Evolutionary conservation across 2,329 filamentous ascomycete species (phyloP), one percentile per base, ranked within the genome.

Genomic region (Botrytis fabae): DNA sequence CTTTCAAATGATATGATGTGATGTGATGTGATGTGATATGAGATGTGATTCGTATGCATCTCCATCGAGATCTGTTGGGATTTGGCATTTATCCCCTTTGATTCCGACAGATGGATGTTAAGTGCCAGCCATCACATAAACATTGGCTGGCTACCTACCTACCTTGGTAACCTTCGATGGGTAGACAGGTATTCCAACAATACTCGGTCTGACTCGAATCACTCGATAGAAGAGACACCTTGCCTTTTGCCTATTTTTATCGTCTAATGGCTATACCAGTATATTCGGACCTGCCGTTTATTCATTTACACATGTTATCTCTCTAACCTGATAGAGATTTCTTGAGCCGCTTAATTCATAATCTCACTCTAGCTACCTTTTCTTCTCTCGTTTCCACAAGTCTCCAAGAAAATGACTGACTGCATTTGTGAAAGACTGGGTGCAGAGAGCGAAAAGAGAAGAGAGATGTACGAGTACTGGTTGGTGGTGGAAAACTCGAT

Each of bases 31-130:
- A 38, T 62, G 14, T 51, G 10, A 14, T 12, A 14, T n/a, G 46
- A 38, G 7, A 38, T 38, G 38, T 38, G 38, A 38, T 62, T 62
- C 42, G 42, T 70, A 51, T 70, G 57, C 69, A 70, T 51, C n/a
- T 22, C 46, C 59, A 64, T 64, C 59, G 60, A 71, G 57, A 71
- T 71, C 44, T 57, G 69, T 71, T 71, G 69, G 59, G 69, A 71
- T 64, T 71, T 20, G 25, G 28, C 16, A 48, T 63, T 57, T 40
- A 54, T 54, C 32, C 44, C 32, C 62, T 46, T 40, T 14, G 14
- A 16, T 28, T 70, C 35, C 32, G 60, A n/a, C 32, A 40, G 46
- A 71, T 40, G 25, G 9, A 63, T 57, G n/a, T 20, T 28, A 9
- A 14, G 48, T n/a, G 2, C 2, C 10, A 51, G 57, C 28, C 20